Percentiles rank a stretch among this genome's conserved stretches.
These are phyloP conservation scores for Erigeron canadensis DNA, from an alignment of 129 eudicot species.

Conservation along the genomic window DNA sequence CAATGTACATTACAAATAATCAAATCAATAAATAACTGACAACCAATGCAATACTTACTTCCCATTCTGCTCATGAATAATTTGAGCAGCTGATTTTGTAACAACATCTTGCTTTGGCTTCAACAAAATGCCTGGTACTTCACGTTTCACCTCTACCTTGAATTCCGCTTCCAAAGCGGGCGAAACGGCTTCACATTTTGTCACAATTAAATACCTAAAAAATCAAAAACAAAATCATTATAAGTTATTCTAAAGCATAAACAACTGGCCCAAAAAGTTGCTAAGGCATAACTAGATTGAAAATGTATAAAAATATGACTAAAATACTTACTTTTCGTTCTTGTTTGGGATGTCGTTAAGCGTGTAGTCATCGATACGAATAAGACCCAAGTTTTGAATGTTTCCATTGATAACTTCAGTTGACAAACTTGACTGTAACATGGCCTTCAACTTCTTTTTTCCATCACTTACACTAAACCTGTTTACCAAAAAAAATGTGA, in stretches of 20 bases:
- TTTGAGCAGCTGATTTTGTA: conserved; percentile 91
- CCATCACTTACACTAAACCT: conserved; percentile 92
- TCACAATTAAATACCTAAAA: conserved; percentile 70
- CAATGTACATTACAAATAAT: background rate
- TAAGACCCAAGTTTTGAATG: conserved; percentile 82
- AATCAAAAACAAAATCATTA: conserved; percentile 17
- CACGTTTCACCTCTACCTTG: conserved; percentile 42
- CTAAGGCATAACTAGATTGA: background rate
- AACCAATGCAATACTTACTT: conserved; percentile 50
- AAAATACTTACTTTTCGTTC: conserved; percentile 60
- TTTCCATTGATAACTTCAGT: conserved; percentile 69
- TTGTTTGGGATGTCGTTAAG: conserved; percentile 87
- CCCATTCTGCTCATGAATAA: conserved; percentile 72
- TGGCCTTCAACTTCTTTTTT: conserved; percentile 70
- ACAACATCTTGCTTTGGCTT: conserved; percentile 63
- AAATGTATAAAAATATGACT: background rate
- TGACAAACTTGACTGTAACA: conserved; percentile 62
- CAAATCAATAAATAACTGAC: background rate
- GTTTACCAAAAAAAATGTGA: conserved; percentile 17
- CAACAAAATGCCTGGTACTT: conserved; percentile 34
- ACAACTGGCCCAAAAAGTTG: background rate
- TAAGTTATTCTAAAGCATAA: background rate
- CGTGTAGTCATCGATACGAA: conserved; percentile 71
- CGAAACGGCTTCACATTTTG: conserved; percentile 75
- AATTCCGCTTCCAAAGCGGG: conserved; percentile 77